Evolutionary conservation across 495 filamentous ascomycete species (phyloP), one percentile per base, ranked within the genome.

Genomic region (Lichenothelia convexa): DNA sequence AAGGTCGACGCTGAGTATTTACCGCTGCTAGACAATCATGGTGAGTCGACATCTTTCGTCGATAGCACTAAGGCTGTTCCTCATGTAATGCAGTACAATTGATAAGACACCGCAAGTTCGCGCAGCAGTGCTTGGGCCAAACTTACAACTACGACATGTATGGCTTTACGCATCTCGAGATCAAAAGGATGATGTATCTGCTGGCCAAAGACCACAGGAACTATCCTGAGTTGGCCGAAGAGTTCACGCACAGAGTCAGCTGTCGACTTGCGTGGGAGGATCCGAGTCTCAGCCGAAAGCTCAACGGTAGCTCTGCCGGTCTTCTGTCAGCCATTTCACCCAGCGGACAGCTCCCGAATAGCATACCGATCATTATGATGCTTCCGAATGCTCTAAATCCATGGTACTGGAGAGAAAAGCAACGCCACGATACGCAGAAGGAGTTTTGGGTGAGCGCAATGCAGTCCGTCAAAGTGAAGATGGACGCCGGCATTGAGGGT

Each of bases 201-300:
- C 44, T 57, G 17, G 36, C 66, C 59, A 37, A 54, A 56, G 18
- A 56, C 59, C 41, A 56, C 32, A 7, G 52, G 38, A 57, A 67
- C 13, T 75, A 72, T 46, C 45, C 63, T 30, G 61, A 68, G 41
- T 56, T 58, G 21, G 58, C 75, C 34, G 68, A 74, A 45, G 68
- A 72, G 33, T 75, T 69, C 49, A 68, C 67, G 16, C 57, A 62
- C 11, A 67, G 71, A 6, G 66, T 70, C 5, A 68, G 72, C n/a
- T 67, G 62, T 17, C 54, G 64, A 0, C 59, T 77, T 2, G 60
- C 59, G 3, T 80, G 73, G 64, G 75, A 73, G 13, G 63, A 60
- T 54, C 22, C 61, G 58, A 18, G 56, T 55, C 38, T 53, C 17
- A 51, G 45, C 41, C 49, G 46, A 20, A 54, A 66, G 34, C 61